These are phyloP conservation scores for Calonectria honghensis DNA, from an alignment of 2,329 filamentous ascomycete genomes.

Conservation along the genomic window DNA sequence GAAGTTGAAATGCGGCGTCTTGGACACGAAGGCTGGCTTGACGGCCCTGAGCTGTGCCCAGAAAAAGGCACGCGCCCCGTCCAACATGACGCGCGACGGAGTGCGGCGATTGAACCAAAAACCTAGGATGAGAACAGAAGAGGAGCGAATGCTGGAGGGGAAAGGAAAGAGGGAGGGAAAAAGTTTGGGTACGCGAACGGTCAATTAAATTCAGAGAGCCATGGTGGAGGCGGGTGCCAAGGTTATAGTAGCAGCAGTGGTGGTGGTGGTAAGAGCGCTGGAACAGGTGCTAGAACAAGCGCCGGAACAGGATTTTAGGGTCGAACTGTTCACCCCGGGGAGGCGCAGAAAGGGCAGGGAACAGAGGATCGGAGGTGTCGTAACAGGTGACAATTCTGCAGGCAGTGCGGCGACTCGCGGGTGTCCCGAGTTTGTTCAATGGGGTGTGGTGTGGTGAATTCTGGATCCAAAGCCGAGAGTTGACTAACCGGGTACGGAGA, in stretches of 20 bases:
- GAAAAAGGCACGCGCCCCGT: slow-evolving; percentile 57
- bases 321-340: slow-evolving; percentile 2
- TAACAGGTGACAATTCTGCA: slow-evolving; percentile 26
- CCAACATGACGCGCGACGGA: slow-evolving; percentile 57
- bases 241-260: slow-evolving; percentile 1
- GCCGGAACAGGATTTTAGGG: slow-evolving; percentile 23
- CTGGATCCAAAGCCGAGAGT: slow-evolving; percentile 28
- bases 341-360: slow-evolving; percentile 19
- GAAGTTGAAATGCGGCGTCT: slow-evolving; percentile 84
- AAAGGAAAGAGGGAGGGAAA: not conserved
- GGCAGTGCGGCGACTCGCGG: slow-evolving; percentile 23
- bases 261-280: not conserved
- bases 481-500: slow-evolving; percentile 23
- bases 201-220: slow-evolving; percentile 29
- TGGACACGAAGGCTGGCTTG: slow-evolving; percentile 75
- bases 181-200: slow-evolving; percentile 4
- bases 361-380: slow-evolving; percentile 18
- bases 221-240: slow-evolving; percentile 29
- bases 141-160: slow-evolving; percentile 2
- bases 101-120: slow-evolving; percentile 28
- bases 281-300: not conserved
- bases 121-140: slow-evolving; percentile 7
- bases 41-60: slow-evolving; percentile 68
- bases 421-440: slow-evolving; percentile 14
- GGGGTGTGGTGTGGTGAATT: slow-evolving; percentile 29